phyloP scores from a whole-genome alignment of 345 rosid species.

The Diplotaxis tenuifolia region DNA sequence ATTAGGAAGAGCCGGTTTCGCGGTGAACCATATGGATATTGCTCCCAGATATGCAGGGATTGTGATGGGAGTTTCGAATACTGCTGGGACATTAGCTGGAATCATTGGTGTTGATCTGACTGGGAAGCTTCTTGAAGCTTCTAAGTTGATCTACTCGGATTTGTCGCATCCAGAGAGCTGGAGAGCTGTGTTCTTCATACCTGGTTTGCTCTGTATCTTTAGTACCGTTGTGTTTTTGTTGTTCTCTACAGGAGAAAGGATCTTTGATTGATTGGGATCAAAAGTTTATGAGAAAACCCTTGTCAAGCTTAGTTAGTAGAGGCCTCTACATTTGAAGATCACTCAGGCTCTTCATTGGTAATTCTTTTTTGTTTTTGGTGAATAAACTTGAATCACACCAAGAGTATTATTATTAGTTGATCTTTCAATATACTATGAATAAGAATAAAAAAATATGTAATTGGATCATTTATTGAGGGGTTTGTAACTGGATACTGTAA shows the following conservation, averaged over 20 bases:
- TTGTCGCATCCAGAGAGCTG: conserved; percentile 94
- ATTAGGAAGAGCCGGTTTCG: conserved; percentile 94
- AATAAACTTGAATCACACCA: conserved; percentile 27
- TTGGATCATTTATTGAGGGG: conserved; percentile 12
- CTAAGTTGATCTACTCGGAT: conserved; percentile 67
- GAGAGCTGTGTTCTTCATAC: conserved; percentile 80
- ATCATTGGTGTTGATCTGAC: conserved; percentile 87
- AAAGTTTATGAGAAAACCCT: conserved; percentile 20
- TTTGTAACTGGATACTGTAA: conserved; percentile 23
- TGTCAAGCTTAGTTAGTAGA: conserved; percentile 29
- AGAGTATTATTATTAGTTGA: conserved; percentile 29
- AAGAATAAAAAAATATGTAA: conserved; percentile 13
- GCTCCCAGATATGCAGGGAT: conserved; percentile 96
- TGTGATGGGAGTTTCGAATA: conserved; percentile 96
- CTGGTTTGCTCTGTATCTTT: conserved; percentile 78
- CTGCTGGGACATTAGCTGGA: conserved; percentile 96
- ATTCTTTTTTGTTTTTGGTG: conserved; percentile 28
- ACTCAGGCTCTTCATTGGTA: conserved; percentile 18
- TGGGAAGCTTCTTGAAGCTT: conserved; percentile 85
- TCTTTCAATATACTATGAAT: conserved; percentile 15
- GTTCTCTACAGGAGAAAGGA: not conserved
- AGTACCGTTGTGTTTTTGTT: conserved; percentile 48
- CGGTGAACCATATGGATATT: conserved; percentile 98
- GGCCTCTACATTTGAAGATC: conserved; percentile 22
- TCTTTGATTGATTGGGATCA: conserved; percentile 52